Percentiles rank a stretch among this genome's conserved stretches.
Evolutionary conservation across 352 stramenopile species (phyloP).

Genomic region (Globisporangium ultimum): DNA sequence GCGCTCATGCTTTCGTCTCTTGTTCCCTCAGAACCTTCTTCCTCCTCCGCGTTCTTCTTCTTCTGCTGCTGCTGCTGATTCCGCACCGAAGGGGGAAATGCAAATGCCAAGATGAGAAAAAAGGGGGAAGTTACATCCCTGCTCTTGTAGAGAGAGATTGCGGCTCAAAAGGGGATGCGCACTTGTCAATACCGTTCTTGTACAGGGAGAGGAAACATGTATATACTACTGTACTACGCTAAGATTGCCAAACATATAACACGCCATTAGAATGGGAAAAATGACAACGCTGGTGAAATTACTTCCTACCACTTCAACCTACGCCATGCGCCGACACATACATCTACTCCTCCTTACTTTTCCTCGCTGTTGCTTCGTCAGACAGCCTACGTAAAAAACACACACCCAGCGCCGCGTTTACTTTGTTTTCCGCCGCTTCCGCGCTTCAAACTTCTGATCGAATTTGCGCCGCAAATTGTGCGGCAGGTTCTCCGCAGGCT

Average conservation of each 20-base stretch:
- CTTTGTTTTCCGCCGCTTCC: conserved; percentile 24
- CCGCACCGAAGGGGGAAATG: too few relatives aligned
- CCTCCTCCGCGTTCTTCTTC: not conserved
- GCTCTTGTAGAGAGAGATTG: conserved; percentile 25
- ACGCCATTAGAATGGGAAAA: not conserved
- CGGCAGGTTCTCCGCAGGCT: conserved; percentile 70
- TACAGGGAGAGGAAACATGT: not conserved
- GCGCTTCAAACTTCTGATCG: conserved; percentile 65
- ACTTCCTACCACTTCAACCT: not conserved
- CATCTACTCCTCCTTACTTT: not conserved
- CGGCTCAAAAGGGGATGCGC: not conserved
- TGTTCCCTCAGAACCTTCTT: not conserved
- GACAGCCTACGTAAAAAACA: not conserved
- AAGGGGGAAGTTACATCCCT: not conserved
- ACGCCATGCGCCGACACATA: not conserved
- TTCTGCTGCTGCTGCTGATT: not conserved
- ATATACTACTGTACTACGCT: not conserved
- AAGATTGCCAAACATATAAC: not conserved
- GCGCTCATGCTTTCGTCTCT: conserved; percentile 28
- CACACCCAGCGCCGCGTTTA: not conserved
- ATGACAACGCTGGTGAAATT: not conserved
- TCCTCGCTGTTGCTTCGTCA: not conserved
- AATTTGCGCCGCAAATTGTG: conserved; percentile 80
- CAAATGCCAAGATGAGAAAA: not conserved
- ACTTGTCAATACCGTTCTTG: not conserved